Base-by-base conservation (phyloP, 495 filamentous ascomycete genomes). In the Penicillium turbatum region DNA sequence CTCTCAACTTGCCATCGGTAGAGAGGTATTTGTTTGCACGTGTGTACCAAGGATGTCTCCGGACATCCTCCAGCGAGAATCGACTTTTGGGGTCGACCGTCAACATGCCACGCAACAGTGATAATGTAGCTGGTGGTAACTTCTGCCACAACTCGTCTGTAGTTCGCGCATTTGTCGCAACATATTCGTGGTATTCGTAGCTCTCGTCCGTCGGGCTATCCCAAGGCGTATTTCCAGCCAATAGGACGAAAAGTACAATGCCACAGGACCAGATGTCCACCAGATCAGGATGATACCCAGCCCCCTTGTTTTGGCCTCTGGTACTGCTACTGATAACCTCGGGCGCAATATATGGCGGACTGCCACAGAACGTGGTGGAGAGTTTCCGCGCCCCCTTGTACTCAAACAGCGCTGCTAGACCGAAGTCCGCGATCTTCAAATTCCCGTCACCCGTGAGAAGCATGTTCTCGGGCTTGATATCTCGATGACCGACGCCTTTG, bases 151-250 rank as follows among this genome's bases (percentile, higher is more conserved):
- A 77, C 38, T 88, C 83, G 62, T 97, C 95, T 10, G 80, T 83
- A 53, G 87, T 89, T 34, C 87, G 84, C 15, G 91, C 87, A 42
- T 86, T 83, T 1, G 84, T 89, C 24, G 79, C 78, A n/a, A 86
- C 75, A 65, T 93, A 97, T 70, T 95, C 89, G 59, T 86, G 78
- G 62, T 85, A 95, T 66, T 95, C 89, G 75, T 85, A 90, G 63
- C 86, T 89, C 52, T 80, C 73, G 17, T 80, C 70, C 10, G 90
- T 90, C 1, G 93, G 93, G 62, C 93, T 88, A 61, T 97, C 95
- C 93, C 93, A 99, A 0, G 93, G 93, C 2, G 93, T 99, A 68
- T 99, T 99, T 10, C 93, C 93, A 5, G 92, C 90, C 15, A 99
- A 70, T 5, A 99, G 76, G 36, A 97, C 93, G 63, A 99, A 99